Evolutionary conservation across 1,284 basidiomycete genomes (phyloP).

Genomic region (Ustilago crameri): DNA sequence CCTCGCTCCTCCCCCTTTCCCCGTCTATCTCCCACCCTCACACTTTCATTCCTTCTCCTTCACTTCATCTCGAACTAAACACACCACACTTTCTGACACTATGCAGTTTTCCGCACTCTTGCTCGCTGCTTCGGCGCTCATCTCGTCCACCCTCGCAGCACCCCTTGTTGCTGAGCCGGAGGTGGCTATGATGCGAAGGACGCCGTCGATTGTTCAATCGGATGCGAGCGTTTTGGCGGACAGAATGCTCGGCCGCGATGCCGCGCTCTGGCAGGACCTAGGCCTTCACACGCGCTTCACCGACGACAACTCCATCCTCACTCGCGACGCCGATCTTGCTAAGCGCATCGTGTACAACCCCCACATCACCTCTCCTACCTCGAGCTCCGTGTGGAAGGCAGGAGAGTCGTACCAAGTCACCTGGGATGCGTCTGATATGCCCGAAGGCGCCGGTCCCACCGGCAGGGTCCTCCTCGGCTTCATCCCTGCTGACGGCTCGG

Average conservation of each 20-base stretch:
- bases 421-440: slow-evolving; percentile 40
- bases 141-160: slow-evolving; percentile 18
- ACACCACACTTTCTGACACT: not conserved
- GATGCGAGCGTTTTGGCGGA: no score
- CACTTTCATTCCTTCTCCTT: no score
- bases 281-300: not conserved
- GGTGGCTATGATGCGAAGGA: not conserved
- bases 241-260: no score
- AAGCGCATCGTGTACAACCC: slow-evolving; percentile 53
- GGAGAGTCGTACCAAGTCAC: slow-evolving; percentile 28
- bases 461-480: slow-evolving; percentile 47
- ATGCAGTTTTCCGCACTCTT: slow-evolving; percentile 36
- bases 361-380: slow-evolving; percentile 31
- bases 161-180: slow-evolving; percentile 6
- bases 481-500: slow-evolving; percentile 33
- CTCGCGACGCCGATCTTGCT: slow-evolving; percentile 12
- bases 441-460: slow-evolving; percentile 18
- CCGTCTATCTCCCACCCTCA: no score
- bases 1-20: no score
- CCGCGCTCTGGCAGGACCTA: slow-evolving; percentile 12
- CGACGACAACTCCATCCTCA: slow-evolving; percentile 27
- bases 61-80: not conserved
- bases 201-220: no score
- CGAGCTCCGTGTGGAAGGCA: slow-evolving; percentile 29
- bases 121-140: slow-evolving; percentile 23